Percentiles rank a stretch among this genome's conserved stretches.
These are phyloP conservation scores for Fusarium sarcochroum DNA, from an alignment of 2,329 filamentous ascomycete genomes.

Conservation along the genomic window DNA sequence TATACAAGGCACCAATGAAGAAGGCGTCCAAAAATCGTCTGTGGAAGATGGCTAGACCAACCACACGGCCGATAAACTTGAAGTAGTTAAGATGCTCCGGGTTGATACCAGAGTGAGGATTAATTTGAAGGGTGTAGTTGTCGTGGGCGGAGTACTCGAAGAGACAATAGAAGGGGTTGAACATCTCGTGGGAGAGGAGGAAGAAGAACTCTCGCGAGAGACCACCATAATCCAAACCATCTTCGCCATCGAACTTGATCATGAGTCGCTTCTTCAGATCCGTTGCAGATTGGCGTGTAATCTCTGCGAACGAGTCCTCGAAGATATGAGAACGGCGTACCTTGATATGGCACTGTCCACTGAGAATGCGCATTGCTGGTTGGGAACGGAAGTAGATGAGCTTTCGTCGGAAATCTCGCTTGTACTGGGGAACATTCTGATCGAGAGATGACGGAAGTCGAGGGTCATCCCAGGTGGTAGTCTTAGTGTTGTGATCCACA, in stretches of 20 bases:
- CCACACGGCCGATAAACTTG: conserved; percentile 98
- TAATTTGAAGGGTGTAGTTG: conserved; percentile 99
- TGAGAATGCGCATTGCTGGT: conserved; percentile 93
- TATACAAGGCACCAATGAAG: conserved; percentile 99
- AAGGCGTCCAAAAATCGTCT: conserved; percentile 97
- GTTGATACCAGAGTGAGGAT: conserved; percentile 99
- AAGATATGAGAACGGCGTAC: conserved; percentile 97
- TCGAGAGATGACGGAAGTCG: conserved; percentile 94
- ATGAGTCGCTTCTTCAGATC: conserved; percentile 98
- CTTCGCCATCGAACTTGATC: conserved; percentile 99
- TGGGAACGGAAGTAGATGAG: conserved; percentile 99
- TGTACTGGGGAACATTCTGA: conserved; percentile 99
- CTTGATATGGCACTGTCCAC: conserved; percentile 98
- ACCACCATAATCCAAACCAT: conserved; percentile 97
- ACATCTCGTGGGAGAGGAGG: conserved; percentile 99
- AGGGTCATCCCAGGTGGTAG: conserved; percentile 98
- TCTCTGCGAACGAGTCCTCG: conserved; percentile 98
- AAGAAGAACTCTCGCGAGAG: conserved; percentile 99
- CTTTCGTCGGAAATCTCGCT: conserved; percentile 98
- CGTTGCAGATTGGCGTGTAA: conserved; percentile 94
- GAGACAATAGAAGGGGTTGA: conserved; percentile 99
- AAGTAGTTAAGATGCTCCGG: conserved; percentile 99
- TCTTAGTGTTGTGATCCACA: conserved; percentile 99
- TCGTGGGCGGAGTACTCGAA: conserved; percentile 99
- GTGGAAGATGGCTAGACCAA: conserved; percentile 98